Base-by-base conservation (phyloP, 495 filamentous ascomycete genomes). In the Thermothielavioides terrestris region DNA sequence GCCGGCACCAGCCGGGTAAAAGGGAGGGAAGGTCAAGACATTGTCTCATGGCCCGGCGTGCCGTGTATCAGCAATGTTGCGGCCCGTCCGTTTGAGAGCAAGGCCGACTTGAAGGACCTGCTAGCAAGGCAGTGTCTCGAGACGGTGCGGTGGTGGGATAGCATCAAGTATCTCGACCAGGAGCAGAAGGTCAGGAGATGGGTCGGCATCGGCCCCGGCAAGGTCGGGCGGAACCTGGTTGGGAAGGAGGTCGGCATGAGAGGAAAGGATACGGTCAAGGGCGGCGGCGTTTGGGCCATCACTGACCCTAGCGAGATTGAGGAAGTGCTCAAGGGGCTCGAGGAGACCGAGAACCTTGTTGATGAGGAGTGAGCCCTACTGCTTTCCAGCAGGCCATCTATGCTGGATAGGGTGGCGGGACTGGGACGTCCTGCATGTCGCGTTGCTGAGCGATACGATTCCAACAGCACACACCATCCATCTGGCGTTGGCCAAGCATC, bases 161-260 rank as follows among this genome's bases (percentile, higher is more conserved):
- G 85, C 53, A 86, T 97, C 39, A 81, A 81, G 54, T 96, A 90
- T 58, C 69, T 98, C 36, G 88, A 97, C 62, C 83, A 92, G 55
- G 86, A 92, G 50, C 72, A 81, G 58, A 86, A 84, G 48, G 87
- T 97, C 7, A 74, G 80, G 55, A 74, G 89, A 37, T 97, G 91
- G 89, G 76, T 98, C 40, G 92, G 91, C 15, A 86, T 98, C 54
- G 92, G 92, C 2, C 92, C 92, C 0, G 92, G 91, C 1, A 95
- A 95, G 60, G 90, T 98, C 5, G 92, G 90, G 2, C 77, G 89
- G 46, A 96, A 96, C 63, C 66, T 98, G 20, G 92, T 98, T 6
- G 89, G 90, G 0, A 95, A 95, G 65, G 92, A 96, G 64, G 90
- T 98, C 5, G 89, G 89, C 1, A 88, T 88, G 84, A 69, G 79